Base-by-base conservation (phyloP, 495 filamentous ascomycete genomes). In the Lasiosphaeris hirsuta region DNA sequence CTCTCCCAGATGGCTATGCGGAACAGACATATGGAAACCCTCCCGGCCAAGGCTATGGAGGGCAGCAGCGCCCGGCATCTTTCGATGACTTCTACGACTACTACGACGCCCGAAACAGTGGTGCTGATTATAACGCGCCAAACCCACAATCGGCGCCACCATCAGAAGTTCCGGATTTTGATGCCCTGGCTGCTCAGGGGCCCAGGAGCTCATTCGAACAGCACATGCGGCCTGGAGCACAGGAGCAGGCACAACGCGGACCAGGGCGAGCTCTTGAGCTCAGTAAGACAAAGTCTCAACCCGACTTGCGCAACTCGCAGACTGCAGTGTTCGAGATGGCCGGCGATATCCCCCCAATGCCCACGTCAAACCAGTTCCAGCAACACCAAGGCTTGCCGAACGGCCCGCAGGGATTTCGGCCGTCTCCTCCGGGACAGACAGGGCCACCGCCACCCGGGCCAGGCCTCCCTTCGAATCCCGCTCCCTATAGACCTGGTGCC, bases 81-180 rank as follows among this genome's bases (percentile, higher is more conserved):
- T 65, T 78, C 33, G 78, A 76, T 53, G 77, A 85, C 46, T 72
- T 83, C 14, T 85, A 84, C 51, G 82, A 78, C 39, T 86, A 85
- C 60, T 83, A 82, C 51, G 78, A 78, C 38, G 59, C 60, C 40
- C 54, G 63, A 17, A 56, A 50, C 33, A 69, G 65, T 51, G 62
- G 60, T 48, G 61, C 58, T 33, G 64, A 68, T 4, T 64, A 68
- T 19, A 51, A 56, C 6, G 53, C 61, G 37, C 65, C 74, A 44
- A 65, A 75, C 58, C 64, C 60, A 7, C 65, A 61, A 8, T 54
- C 60, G 6, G 62, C 61, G 58, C 81, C 45, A 39, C 33, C 72
- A 37, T 73, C 75, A 30, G 87, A 91, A 10, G 85, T 86, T 73
- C 89, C 88, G 3, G 84, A 91, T 64, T 93, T 93, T 57, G 87